Base-by-base conservation (phyloP, 192 early-diverging fungal genomes). In the Coemansia sp. region DNA sequence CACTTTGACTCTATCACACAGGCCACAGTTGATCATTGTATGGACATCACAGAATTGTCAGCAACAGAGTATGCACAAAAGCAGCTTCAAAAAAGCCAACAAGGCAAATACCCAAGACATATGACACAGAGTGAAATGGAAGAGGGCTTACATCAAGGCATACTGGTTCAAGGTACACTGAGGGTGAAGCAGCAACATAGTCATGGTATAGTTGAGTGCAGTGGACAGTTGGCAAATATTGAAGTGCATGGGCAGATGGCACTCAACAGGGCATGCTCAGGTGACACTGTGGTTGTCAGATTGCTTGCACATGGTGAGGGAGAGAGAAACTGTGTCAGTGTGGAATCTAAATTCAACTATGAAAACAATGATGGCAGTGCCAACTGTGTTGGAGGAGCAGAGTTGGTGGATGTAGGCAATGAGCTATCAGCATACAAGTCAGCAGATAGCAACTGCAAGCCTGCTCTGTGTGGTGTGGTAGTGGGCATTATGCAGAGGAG, bases 211-310 rank as follows among this genome's bases (percentile, higher is more conserved):
- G n/a, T n/a, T n/a, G n/a, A n/a, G n/a, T n/a, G n/a, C n/a, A n/a
- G n/a, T n/a, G n/a, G n/a, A n/a, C n/a, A n/a, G n/a, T n/a, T n/a
- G n/a, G n/a, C n/a, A n/a, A n/a, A n/a, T n/a, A 83, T 88, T 55
- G 59, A 84, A 3, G 76, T 88, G 39, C 57, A 73, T 3, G 86
- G 86, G 5, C 81, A 81, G 5, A 70, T 78, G 1, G 67, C 62
- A 33, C 61, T 68, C n/a, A 77, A 77, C 54, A 56, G 73, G 5
- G 44, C 54, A 68, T 58, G 63, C 30, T 64, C 83, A 17, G 87
- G 87, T 13, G 87, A 89, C 44, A 30, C 76, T 0, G 85, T 87
- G 1, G 82, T 84, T 11, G 82, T 89, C 7, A 77, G 81, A 40
- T 42, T 87, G 3, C 47, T 87, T 22, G 67, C 51, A 4, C 28